Conservation (phyloP, 805 yeast genomes). For the Candida stauntonica region DNA sequence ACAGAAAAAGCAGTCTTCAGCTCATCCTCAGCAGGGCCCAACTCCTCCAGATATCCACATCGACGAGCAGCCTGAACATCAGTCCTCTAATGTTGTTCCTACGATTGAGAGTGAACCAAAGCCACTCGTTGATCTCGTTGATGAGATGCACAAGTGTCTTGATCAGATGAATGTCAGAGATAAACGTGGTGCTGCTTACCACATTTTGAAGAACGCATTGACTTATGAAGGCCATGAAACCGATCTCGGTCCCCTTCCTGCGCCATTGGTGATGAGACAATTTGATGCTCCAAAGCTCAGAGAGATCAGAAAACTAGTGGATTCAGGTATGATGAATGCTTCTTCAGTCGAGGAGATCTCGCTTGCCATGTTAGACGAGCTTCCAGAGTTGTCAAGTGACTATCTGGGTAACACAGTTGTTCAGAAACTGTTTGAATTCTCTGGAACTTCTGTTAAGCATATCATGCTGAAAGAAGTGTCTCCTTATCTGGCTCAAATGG, state of each 20-base stretch:
- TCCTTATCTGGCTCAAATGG: conserved; percentile 83
- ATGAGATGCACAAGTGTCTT: conserved; percentile 29
- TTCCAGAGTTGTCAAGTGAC: conserved; percentile 88
- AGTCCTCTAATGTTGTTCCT: neutral
- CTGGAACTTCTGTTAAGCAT: conserved; percentile 68
- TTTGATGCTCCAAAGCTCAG: conserved; percentile 87
- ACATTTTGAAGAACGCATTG: conserved; percentile 42
- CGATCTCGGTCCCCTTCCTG: conserved; percentile 74
- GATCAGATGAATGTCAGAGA: conserved; percentile 31
- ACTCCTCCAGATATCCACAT: conserved; percentile 14
- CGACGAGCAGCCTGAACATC: conserved; percentile 4
- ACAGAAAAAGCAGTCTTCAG: conserved; percentile 6
- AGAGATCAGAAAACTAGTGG: conserved; percentile 76
- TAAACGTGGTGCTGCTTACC: conserved; percentile 31
- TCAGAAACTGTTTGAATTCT: conserved; percentile 77
- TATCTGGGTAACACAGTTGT: conserved; percentile 94
- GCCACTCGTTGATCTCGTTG: conserved; percentile 23
- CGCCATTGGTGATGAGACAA: conserved; percentile 59
- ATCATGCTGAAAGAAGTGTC: conserved; percentile 74
- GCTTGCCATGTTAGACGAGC: conserved; percentile 77
- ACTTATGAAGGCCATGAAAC: conserved; percentile 44
- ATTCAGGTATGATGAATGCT: conserved; percentile 46
- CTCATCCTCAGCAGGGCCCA: conserved; percentile 4
- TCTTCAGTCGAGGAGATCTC: conserved; percentile 78
- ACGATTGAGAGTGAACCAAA: conserved; percentile 22